These are phyloP conservation scores for Trichosporon ovoides DNA, from an alignment of 1,284 basidiomycete species.

Conservation along the genomic window DNA sequence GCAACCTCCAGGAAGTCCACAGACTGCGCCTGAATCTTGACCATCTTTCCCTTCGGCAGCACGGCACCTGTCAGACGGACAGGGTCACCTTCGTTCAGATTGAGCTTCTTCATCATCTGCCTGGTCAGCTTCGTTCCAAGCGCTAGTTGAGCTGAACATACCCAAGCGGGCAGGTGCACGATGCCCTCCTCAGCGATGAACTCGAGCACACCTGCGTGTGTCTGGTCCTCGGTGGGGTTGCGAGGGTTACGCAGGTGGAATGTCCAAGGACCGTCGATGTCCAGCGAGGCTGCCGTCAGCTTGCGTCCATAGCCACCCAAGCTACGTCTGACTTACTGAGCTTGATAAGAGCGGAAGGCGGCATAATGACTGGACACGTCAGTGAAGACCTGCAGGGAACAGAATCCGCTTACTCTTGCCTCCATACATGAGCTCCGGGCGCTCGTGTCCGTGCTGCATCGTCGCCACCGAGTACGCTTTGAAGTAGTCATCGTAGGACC, in stretches of 20 bases:
- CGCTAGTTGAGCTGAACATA: slow-evolving; percentile 20
- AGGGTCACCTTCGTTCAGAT: slow-evolving; percentile 85
- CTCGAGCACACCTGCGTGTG: slow-evolving; percentile 95
- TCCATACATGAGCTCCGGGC: slow-evolving; percentile 58
- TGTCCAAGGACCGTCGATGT: slow-evolving; percentile 90
- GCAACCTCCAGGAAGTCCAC: slow-evolving; percentile 83
- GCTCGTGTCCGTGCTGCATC: slow-evolving; percentile 42
- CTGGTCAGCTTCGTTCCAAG: slow-evolving; percentile 8
- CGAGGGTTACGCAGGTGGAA: slow-evolving; percentile 89
- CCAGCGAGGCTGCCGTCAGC: slow-evolving; percentile 59
- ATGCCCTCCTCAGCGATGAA: slow-evolving; percentile 97
- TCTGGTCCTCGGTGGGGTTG: slow-evolving; percentile 72
- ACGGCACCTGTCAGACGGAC: slow-evolving; percentile 84
- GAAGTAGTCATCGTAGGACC: slow-evolving; percentile 49
- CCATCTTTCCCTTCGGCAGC: slow-evolving; percentile 87
- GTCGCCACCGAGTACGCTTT: slow-evolving; percentile 50
- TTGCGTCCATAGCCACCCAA: background rate
- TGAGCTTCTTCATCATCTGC: slow-evolving; percentile 91
- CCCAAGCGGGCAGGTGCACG: slow-evolving; percentile 93
- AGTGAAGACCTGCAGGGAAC: slow-evolving; percentile 2
- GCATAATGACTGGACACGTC: slow-evolving; percentile 77
- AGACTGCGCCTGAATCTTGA: slow-evolving; percentile 94
- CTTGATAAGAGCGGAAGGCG: slow-evolving; percentile 84
- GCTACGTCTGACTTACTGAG: slow-evolving; percentile 54
- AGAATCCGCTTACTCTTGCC: slow-evolving; percentile 79